phyloP scores from a whole-genome alignment of 2,329 filamentous ascomycete species.

The Gremmenia infestans region DNA sequence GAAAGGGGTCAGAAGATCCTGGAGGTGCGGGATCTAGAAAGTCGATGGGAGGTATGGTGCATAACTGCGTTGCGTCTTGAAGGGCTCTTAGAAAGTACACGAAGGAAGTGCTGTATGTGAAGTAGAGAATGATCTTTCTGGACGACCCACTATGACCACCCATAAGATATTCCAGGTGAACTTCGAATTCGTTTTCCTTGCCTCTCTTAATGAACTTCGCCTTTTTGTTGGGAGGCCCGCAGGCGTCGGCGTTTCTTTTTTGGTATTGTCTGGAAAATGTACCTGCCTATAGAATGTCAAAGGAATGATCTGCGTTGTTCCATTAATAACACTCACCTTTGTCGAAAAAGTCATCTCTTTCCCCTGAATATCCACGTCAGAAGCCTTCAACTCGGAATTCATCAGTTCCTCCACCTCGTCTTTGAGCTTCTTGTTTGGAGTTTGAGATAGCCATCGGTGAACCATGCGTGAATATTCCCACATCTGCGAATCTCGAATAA shows the following conservation, averaged over 20 bases:
- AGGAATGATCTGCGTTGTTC: neutral
- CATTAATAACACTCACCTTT: neutral
- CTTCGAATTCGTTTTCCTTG: constrained; percentile 5
- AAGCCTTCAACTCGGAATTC: constrained; percentile 1
- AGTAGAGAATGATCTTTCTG: neutral
- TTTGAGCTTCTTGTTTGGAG: neutral
- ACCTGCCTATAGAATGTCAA: neutral
- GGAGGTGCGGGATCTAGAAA: neutral
- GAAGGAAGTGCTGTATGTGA: constrained; percentile 5
- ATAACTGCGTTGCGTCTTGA: constrained; percentile 6
- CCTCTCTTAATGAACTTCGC: neutral
- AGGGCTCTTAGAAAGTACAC: constrained; percentile 5
- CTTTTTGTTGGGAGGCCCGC: neutral
- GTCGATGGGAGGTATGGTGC: constrained; percentile 7
- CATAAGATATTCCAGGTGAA: constrained; percentile 1
- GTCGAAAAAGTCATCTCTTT: neutral
- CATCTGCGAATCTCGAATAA: neutral
- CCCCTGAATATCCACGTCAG: neutral
- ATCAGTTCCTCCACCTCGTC: constrained; percentile 1
- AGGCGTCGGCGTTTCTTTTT: neutral
- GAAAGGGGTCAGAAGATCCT: neutral
- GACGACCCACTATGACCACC: neutral
- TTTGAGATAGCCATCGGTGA: neutral
- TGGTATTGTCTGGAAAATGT: neutral
- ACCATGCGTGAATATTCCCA: neutral